Percentiles rank a stretch among this genome's conserved stretches.
phyloP scores from a whole-genome alignment of 192 early-diverging fungal genomes.

The Entomortierella beljakovae region DNA sequence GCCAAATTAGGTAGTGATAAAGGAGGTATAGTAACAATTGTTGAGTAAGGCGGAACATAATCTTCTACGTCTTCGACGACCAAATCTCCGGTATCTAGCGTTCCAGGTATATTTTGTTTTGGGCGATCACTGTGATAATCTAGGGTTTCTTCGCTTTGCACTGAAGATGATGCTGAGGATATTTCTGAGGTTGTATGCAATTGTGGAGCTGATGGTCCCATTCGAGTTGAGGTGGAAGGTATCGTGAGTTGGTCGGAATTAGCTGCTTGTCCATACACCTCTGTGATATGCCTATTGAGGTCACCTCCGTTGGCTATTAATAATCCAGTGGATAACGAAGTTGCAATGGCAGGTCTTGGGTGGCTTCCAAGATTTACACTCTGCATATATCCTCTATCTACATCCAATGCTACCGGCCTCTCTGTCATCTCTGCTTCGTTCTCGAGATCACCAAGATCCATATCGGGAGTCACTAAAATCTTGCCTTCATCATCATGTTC shows the following conservation, averaged over 20 bases:
- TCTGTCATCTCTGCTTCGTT: neutral
- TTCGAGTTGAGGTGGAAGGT: neutral
- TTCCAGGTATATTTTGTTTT: neutral
- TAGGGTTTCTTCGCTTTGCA: too few relatives aligned
- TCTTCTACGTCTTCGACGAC: neutral
- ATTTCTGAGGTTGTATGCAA: neutral
- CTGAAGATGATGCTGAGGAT: neutral
- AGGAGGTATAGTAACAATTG: neutral
- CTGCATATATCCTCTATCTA: constrained; percentile 3
- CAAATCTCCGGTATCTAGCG: neutral
- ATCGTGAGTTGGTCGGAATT: neutral
- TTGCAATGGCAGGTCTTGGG: neutral
- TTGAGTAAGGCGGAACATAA: neutral
- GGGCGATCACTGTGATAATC: neutral
- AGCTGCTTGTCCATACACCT: neutral
- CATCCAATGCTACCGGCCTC: neutral
- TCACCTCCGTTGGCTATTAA: neutral
- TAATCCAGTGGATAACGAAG: neutral
- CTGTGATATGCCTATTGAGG: neutral
- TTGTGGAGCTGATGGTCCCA: neutral
- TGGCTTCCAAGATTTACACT: neutral
- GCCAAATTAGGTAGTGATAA: neutral
- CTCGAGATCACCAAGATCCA: neutral
- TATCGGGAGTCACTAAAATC: neutral
- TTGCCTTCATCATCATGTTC: neutral